Evolutionary conservation across 371 early-diverging fungal genomes (phyloP).

Genomic region (Actinomortierella ambigua): DNA sequence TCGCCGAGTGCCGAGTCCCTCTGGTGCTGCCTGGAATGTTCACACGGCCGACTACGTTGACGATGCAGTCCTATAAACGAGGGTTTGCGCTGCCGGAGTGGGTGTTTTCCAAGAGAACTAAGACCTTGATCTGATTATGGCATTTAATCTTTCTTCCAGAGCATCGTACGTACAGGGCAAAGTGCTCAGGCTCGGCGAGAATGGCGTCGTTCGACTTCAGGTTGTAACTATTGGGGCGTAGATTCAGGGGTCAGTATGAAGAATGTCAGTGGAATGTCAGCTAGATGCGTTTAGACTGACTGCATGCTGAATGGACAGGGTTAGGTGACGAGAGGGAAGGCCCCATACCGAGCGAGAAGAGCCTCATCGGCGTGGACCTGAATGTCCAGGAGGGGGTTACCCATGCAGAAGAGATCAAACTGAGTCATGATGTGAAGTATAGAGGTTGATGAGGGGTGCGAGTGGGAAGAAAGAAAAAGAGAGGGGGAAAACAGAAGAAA

Average conservation of each 20-base stretch:
- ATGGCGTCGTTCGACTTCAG: slow-evolving; percentile 95
- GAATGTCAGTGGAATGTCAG: too few relatives aligned
- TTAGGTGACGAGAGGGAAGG: neutral
- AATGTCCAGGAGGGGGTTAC: slow-evolving; percentile 97
- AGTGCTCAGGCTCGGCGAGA: slow-evolving; percentile 89
- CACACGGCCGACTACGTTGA: too few relatives aligned
- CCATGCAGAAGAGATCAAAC: slow-evolving; percentile 65
- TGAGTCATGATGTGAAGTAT: slow-evolving; percentile 11
- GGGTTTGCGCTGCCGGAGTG: too few relatives aligned
- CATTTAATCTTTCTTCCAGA: neutral
- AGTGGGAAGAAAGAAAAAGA: neutral
- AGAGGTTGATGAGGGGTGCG: slow-evolving; percentile 6
- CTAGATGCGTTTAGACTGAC: too few relatives aligned
- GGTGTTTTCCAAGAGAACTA: too few relatives aligned
- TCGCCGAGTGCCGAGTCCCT: too few relatives aligned
- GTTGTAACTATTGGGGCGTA: slow-evolving; percentile 52
- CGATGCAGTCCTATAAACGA: too few relatives aligned
- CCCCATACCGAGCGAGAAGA: slow-evolving; percentile 78
- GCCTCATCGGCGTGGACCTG: slow-evolving; percentile 76
- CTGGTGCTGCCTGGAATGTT: too few relatives aligned
- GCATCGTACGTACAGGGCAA: slow-evolving; percentile 65
- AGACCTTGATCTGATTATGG: neutral
- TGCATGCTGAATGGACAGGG: too few relatives aligned
- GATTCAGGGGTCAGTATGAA: neutral
- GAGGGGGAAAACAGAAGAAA: slow-evolving; percentile 2